Evolutionary conservation across 2,329 filamentous ascomycete species (phyloP).

Genomic region (Pseudogymnoascus destructans): DNA sequence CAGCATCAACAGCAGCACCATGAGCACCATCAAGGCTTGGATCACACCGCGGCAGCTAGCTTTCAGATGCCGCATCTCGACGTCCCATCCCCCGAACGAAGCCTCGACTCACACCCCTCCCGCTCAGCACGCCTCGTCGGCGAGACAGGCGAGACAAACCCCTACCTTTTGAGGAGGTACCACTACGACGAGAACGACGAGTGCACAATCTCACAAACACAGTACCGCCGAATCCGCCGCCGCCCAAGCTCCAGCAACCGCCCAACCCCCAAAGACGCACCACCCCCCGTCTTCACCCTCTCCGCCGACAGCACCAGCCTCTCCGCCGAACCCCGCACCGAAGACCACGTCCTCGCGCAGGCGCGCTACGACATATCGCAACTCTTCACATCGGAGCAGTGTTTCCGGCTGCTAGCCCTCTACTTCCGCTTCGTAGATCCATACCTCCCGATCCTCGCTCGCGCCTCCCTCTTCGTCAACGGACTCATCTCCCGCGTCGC

Average conservation of each 20-base stretch:
- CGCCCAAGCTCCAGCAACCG: slow-evolving; percentile 10
- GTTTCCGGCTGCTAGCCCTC: slow-evolving; percentile 29
- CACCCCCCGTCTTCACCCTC: slow-evolving; percentile 25
- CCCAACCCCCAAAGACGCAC: slow-evolving; percentile 19
- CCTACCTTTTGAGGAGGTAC: slow-evolving; percentile 23
- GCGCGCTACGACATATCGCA: slow-evolving; percentile 18
- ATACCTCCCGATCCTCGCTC: slow-evolving; percentile 32
- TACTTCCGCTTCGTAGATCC: slow-evolving; percentile 33
- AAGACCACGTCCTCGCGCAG: slow-evolving; percentile 21
- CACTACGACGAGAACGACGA: slow-evolving; percentile 24
- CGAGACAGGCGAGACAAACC: slow-evolving; percentile 25
- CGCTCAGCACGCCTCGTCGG: slow-evolving; percentile 23
- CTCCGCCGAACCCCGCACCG: slow-evolving; percentile 24
- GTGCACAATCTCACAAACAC: slow-evolving; percentile 24
- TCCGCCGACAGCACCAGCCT: slow-evolving; percentile 23
- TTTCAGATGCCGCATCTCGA: slow-evolving; percentile 18
- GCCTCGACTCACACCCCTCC: slow-evolving; percentile 21
- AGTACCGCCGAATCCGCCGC: slow-evolving; percentile 23
- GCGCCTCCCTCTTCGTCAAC: slow-evolving; percentile 24
- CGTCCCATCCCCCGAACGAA: slow-evolving; percentile 16
- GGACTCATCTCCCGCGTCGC: slow-evolving; percentile 21
- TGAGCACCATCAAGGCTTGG: slow-evolving; percentile 17
- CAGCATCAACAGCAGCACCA: slow-evolving; percentile 19
- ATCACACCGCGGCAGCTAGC: slow-evolving; percentile 11
- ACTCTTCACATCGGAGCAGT: slow-evolving; percentile 25